phyloP scores from a whole-genome alignment of 2,329 filamentous ascomycete species.

The Aspergillus brasiliensis region DNA sequence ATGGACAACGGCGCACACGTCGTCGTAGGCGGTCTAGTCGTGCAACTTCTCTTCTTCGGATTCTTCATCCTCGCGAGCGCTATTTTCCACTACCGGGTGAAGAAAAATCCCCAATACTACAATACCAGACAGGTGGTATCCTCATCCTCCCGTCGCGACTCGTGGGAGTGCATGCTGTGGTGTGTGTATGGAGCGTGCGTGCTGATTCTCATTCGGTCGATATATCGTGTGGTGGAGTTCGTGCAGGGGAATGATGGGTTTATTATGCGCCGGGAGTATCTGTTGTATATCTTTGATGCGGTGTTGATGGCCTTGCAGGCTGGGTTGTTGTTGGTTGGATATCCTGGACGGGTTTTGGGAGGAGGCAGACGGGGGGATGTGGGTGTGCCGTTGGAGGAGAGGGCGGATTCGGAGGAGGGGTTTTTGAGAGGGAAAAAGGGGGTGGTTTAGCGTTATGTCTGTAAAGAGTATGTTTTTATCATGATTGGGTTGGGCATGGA shows the following conservation, averaged over 20 bases:
- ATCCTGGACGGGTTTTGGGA: not conserved
- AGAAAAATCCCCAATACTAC: too few relatives aligned
- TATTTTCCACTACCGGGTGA: conserved; percentile 54
- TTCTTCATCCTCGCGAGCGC: conserved; percentile 56
- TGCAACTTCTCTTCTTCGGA: conserved; percentile 62
- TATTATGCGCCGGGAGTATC: conserved; percentile 33
- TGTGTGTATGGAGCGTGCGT: conserved; percentile 28
- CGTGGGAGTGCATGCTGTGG: conserved; percentile 21
- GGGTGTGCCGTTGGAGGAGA: not conserved
- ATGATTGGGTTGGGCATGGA: not conserved
- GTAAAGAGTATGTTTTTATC: not conserved
- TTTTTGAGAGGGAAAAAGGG: too few relatives aligned
- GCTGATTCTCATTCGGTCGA: conserved; percentile 34
- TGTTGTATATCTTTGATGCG: conserved; percentile 38
- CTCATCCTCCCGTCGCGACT: not conserved
- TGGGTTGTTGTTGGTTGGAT: not conserved
- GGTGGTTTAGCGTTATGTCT: too few relatives aligned
- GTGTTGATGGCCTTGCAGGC: conserved; percentile 28
- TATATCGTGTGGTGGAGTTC: conserved; percentile 39
- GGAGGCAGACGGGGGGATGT: not conserved
- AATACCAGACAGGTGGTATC: too few relatives aligned
- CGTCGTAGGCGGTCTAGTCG: conserved; percentile 57
- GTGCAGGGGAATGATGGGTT: conserved; percentile 33
- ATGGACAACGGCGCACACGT: conserved; percentile 38
- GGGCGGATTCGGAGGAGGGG: not conserved